Conservation (phyloP, 306 rosid species). For the apple (Malus domestica) region DNA sequence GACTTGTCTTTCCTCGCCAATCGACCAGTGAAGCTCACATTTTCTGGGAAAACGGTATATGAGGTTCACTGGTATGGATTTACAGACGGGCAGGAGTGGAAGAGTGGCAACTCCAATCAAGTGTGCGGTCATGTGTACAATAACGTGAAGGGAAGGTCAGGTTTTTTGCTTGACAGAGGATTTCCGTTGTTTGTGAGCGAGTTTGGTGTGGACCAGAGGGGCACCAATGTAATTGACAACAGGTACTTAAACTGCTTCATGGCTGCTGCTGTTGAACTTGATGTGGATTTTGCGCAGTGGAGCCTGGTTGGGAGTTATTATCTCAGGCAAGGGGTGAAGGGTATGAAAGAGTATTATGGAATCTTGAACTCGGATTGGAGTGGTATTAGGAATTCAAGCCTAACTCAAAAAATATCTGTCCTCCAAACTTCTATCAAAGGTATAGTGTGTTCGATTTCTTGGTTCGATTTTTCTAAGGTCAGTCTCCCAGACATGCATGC, state of each 20-base stretch:
- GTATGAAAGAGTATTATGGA: slow-evolving; percentile 68
- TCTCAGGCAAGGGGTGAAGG: slow-evolving; percentile 56
- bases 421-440: slow-evolving; percentile 77
- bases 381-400: slow-evolving; percentile 35
- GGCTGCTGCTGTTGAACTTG: slow-evolving; percentile 59
- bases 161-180: slow-evolving; percentile 54
- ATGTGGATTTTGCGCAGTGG: slow-evolving; percentile 83
- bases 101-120: slow-evolving; percentile 58
- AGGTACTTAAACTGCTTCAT: slow-evolving; percentile 65
- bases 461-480: not conserved
- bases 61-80: slow-evolving; percentile 79
- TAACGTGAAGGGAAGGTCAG: slow-evolving; percentile 42
- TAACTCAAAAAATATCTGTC: slow-evolving; percentile 42
- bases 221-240: slow-evolving; percentile 60
- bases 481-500: not conserved
- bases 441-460: not conserved
- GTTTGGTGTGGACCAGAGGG: slow-evolving; percentile 70
- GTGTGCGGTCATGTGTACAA: slow-evolving; percentile 55
- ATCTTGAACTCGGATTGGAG: slow-evolving; percentile 50
- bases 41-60: slow-evolving; percentile 48
- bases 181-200: slow-evolving; percentile 74
- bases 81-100: slow-evolving; percentile 64
- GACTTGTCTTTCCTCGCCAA: slow-evolving; percentile 55
- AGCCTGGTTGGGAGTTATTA: slow-evolving; percentile 80
- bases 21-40: slow-evolving; percentile 41